Evolutionary conservation across 345 rosid species (phyloP), one percentile per base, ranked within the genome.

Genomic region (Trapa incisa): DNA sequence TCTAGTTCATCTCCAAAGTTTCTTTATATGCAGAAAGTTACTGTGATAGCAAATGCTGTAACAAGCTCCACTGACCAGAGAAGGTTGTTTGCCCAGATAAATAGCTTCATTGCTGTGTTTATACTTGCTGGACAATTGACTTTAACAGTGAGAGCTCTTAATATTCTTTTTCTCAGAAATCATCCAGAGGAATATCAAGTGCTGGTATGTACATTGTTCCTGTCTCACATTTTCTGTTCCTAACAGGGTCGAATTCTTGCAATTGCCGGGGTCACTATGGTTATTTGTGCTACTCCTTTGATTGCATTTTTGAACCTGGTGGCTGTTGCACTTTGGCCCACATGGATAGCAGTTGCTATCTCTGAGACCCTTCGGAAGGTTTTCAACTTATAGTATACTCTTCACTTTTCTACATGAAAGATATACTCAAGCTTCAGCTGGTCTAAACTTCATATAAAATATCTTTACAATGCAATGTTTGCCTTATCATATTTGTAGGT

Each of bases 331-430:
- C 39, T 88, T 75, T 92, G 97, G 96, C 97, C 98, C 43, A 86
- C 87, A 70, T 92, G 96, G 96, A 74, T 83, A 37, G 79, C 82
- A 33, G 86, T 89, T 74, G 96, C 96, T 65, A 71, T 85, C 37
- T 88, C 90, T 63, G 98, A 92, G 81, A 92, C 98, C 69, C 43
- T 86, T 35, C 80, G 98, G 76, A 92, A 92, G 98, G 98, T 92
- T 61, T 61, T 71, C 45, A 48, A 13, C 6, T 41, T 57, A 33
- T 32, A 57, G 33, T 33, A 32, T 33, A 16, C 14, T 54, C 10
- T 29, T 22, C 8, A 3, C 9, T 32, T 58, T 11, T 22, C 3
- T 32, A 35, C 2, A 4, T 12, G 38, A 58, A 58, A 9, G 35
- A 58, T 32, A 33, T 15, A 32, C 8, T 10, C 35, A 8, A 36